These are phyloP conservation scores for Iris pallida DNA, from an alignment of 116 monocot species.

Conservation along the genomic window DNA sequence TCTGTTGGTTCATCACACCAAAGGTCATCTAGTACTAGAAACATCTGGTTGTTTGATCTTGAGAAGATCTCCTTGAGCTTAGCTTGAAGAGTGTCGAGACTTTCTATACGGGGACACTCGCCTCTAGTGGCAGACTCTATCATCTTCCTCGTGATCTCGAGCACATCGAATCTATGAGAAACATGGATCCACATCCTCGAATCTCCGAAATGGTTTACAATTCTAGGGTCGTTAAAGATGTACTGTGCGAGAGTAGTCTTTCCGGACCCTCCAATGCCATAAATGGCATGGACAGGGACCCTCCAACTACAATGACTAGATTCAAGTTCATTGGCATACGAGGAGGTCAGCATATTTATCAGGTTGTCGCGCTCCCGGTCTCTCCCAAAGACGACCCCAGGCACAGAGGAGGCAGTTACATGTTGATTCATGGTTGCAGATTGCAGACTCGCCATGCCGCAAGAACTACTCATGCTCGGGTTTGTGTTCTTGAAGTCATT, in stretches of 20 bases:
- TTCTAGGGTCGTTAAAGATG: background rate
- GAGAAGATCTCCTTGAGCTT: constrained; percentile 5
- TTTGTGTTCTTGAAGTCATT: background rate
- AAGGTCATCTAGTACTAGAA: constrained; percentile 2
- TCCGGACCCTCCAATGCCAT: constrained; percentile 4
- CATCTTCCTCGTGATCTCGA: background rate
- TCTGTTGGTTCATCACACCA: constrained; percentile 1
- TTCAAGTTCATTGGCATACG: background rate
- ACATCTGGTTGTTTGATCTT: too few relatives aligned
- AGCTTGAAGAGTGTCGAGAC: background rate
- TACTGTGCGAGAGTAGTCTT: constrained; percentile 8
- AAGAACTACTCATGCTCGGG: background rate
- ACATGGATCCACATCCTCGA: constrained; percentile 4
- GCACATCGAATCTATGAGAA: background rate
- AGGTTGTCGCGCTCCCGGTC: background rate
- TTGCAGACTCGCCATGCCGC: too few relatives aligned
- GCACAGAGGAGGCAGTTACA: background rate
- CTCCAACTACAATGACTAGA: background rate
- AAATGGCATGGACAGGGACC: background rate
- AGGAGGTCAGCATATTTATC: background rate
- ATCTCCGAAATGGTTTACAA: background rate
- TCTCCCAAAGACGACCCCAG: background rate
- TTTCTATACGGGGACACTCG: background rate
- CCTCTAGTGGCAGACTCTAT: background rate
- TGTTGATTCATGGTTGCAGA: too few relatives aligned